phyloP scores from a whole-genome alignment of 2,329 filamentous ascomycete species.

The Chlorencoelia australis region DNA sequence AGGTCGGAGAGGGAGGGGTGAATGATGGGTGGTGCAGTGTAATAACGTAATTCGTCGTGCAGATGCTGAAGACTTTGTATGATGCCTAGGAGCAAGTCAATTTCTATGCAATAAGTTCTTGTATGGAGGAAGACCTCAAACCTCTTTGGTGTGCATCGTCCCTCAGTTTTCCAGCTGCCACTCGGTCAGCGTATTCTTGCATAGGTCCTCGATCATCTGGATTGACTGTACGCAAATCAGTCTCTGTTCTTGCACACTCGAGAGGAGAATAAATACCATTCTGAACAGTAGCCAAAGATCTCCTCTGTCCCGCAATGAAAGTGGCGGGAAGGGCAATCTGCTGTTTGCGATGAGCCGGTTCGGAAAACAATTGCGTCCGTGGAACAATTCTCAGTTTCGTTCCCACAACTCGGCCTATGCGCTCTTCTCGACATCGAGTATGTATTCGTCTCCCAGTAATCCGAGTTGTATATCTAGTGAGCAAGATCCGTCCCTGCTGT shows the following conservation, averaged over 20 bases:
- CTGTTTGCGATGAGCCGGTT: neutral
- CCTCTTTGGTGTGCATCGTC: slow-evolving; percentile 90
- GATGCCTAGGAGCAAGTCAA: slow-evolving; percentile 48
- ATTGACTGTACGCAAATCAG: slow-evolving; percentile 15
- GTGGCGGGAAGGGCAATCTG: slow-evolving; percentile 14
- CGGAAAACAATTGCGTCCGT: too few species aligned
- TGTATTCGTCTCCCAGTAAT: too few species aligned
- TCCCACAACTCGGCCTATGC: too few species aligned
- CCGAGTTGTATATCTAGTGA: too few species aligned
- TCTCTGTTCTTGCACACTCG: too few species aligned
- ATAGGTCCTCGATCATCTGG: slow-evolving; percentile 52
- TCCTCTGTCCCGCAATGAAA: slow-evolving; percentile 23
- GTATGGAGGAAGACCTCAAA: slow-evolving; percentile 29
- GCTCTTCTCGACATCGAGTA: too few species aligned
- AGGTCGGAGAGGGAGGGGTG: slow-evolving; percentile 68
- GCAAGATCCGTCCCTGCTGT: too few species aligned
- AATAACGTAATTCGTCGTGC: slow-evolving; percentile 69
- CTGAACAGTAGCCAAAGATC: slow-evolving; percentile 21
- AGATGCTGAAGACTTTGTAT: slow-evolving; percentile 84
- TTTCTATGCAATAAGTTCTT: slow-evolving; percentile 3
- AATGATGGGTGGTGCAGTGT: slow-evolving; percentile 62
- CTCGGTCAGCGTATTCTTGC: slow-evolving; percentile 77
- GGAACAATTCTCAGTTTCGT: too few species aligned
- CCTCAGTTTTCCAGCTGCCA: slow-evolving; percentile 60
- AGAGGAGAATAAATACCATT: slow-evolving; percentile 16